Evolutionary conservation across 2,329 filamentous ascomycete species (phyloP).

Genomic region (Penicillium sp.): DNA sequence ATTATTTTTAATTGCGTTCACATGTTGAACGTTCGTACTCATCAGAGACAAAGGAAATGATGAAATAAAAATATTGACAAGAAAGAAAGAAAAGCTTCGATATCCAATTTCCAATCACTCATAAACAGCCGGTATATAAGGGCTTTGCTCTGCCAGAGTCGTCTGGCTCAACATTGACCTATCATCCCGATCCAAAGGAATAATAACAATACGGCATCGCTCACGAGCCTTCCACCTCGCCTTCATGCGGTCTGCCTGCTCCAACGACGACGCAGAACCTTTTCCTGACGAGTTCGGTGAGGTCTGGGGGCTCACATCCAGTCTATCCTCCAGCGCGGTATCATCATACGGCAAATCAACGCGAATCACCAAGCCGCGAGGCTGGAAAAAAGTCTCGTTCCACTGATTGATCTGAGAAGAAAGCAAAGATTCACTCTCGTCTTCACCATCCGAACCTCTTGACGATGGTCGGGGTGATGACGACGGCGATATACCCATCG

Average conservation of each 20-base stretch:
- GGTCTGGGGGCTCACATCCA: conserved; percentile 19
- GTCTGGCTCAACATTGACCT: not conserved
- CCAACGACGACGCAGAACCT: not conserved
- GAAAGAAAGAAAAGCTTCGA: not conserved
- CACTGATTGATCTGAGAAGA: conserved; percentile 22
- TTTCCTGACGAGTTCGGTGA: conserved; percentile 6
- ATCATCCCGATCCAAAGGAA: conserved; percentile 17
- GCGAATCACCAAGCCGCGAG: conserved; percentile 26
- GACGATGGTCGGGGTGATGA: not conserved
- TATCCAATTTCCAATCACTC: conserved; percentile 2
- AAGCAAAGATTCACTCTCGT: conserved; percentile 10
- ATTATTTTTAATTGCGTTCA: not conserved
- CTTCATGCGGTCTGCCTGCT: not conserved
- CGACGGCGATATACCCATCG: conserved; percentile 14
- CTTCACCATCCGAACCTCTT: not conserved
- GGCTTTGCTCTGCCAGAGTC: conserved; percentile 6
- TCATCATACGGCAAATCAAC: conserved; percentile 29
- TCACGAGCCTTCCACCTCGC: conserved; percentile 3
- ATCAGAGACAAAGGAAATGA: not conserved
- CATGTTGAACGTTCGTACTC: not conserved
- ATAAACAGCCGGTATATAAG: conserved; percentile 10
- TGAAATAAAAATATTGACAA: not conserved
- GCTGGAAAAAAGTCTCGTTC: conserved; percentile 28
- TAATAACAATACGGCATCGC: conserved; percentile 25
- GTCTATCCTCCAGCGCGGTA: conserved; percentile 20